These are phyloP conservation scores for Myxozyma vanderwaltii DNA, from an alignment of 805 yeast species.

Conservation along the genomic window DNA sequence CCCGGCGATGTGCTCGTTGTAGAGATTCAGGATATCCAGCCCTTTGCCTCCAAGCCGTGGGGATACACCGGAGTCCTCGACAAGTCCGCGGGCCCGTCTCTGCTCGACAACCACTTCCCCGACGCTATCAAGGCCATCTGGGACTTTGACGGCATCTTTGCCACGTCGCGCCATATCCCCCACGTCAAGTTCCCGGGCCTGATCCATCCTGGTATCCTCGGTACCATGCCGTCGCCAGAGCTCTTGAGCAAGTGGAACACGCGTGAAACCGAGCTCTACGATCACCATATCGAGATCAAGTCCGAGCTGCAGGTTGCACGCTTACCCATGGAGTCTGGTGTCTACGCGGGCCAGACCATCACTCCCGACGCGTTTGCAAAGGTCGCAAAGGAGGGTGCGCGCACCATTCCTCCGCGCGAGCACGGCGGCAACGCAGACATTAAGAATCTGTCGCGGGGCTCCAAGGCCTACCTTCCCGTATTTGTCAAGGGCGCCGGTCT, in stretches of 20 bases:
- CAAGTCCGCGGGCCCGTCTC: constrained; percentile 55
- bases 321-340: constrained; percentile 45
- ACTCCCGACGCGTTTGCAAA: constrained; percentile 39
- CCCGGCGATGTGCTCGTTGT: constrained; percentile 55
- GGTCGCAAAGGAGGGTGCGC: constrained; percentile 50
- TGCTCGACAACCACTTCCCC: constrained; percentile 53
- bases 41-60: constrained; percentile 56
- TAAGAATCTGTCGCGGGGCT: constrained; percentile 53
- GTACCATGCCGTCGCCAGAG: constrained; percentile 53
- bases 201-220: constrained; percentile 54
- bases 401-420: constrained; percentile 56
- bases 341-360: constrained; percentile 49
- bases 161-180: constrained; percentile 55
- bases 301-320: constrained; percentile 47
- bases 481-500: constrained; percentile 53
- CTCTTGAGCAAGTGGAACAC: constrained; percentile 50
- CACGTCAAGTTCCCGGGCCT: constrained; percentile 54
- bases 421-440: constrained; percentile 59
- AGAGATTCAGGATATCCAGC: constrained; percentile 56
- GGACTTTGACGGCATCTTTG: constrained; percentile 55
- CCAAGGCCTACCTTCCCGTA: constrained; percentile 53
- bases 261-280: constrained; percentile 47
- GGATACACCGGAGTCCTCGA: constrained; percentile 56
- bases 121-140: constrained; percentile 56
- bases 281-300: constrained; percentile 27